Evolutionary conservation across 2,329 filamentous ascomycete genomes (phyloP).

Genomic region (Sclerotinia minor): DNA sequence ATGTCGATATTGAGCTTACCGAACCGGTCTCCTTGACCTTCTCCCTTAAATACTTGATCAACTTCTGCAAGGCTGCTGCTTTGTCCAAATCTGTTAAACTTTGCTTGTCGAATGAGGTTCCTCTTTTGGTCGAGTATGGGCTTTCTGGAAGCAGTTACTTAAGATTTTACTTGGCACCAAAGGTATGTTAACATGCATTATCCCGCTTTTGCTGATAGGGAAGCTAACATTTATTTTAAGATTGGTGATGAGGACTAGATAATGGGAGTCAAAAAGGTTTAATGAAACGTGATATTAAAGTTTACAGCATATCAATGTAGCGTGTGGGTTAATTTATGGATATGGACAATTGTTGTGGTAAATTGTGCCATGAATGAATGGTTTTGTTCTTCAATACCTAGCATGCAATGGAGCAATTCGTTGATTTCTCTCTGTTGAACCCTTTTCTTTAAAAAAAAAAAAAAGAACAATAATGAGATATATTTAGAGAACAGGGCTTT

Average conservation of each 20-base stretch:
- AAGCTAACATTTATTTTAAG: slow-evolving; percentile 46
- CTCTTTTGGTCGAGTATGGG: slow-evolving; percentile 89
- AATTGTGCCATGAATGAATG: slow-evolving; percentile 22
- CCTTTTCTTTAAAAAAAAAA: no score
- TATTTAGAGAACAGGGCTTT: neutral
- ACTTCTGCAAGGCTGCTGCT: slow-evolving; percentile 97
- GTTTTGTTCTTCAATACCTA: slow-evolving; percentile 16
- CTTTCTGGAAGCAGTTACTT: slow-evolving; percentile 82
- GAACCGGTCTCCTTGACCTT: slow-evolving; percentile 95
- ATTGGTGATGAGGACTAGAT: slow-evolving; percentile 67
- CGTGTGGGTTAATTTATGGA: slow-evolving; percentile 41
- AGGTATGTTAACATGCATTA: slow-evolving; percentile 57
- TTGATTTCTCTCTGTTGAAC: slow-evolving; percentile 6
- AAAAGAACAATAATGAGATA: slow-evolving; percentile 11
- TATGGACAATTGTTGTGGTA: slow-evolving; percentile 29
- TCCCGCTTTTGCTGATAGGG: no score
- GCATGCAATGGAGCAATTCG: slow-evolving; percentile 10
- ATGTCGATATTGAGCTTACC: slow-evolving; percentile 84
- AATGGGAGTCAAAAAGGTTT: slow-evolving; percentile 28
- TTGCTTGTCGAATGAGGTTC: slow-evolving; percentile 93
- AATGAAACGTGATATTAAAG: slow-evolving; percentile 36
- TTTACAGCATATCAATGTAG: slow-evolving; percentile 38
- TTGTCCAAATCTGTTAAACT: slow-evolving; percentile 83
- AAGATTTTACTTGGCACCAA: slow-evolving; percentile 96
- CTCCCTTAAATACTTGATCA: slow-evolving; percentile 98